phyloP scores from a whole-genome alignment of 306 rosid genomes.

The Cicer bijugum region DNA sequence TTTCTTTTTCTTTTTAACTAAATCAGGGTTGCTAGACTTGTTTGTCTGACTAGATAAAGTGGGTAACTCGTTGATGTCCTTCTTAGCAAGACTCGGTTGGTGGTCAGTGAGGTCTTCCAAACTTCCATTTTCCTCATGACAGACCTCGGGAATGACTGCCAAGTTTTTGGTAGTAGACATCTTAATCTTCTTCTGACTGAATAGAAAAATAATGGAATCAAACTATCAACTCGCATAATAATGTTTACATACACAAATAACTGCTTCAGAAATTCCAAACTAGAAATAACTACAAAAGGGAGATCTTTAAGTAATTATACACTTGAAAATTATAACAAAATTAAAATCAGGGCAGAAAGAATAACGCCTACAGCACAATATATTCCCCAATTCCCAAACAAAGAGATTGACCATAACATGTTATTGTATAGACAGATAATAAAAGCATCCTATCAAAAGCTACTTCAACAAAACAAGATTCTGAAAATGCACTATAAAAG shows the following conservation, averaged over 20 bases:
- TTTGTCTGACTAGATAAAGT: conserved; percentile 48
- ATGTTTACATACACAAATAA: conserved; percentile 25
- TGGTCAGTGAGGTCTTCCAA: conserved; percentile 40
- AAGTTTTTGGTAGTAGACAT: conserved; percentile 50
- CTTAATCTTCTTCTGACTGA: conserved; percentile 79
- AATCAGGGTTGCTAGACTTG: conserved; percentile 41
- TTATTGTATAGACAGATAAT: not conserved
- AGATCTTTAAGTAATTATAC: conserved; percentile 24
- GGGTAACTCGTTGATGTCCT: conserved; percentile 50
- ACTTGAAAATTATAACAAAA: not conserved
- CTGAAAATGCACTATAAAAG: conserved; percentile 15
- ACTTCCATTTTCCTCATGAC: conserved; percentile 49
- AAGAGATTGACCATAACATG: conserved; percentile 24
- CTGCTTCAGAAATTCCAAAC: conserved; percentile 24
- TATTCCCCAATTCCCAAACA: not conserved
- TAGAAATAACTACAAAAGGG: not conserved
- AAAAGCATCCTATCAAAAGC: conserved; percentile 14
- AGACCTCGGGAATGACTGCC: conserved; percentile 47
- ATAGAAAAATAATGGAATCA: conserved; percentile 40
- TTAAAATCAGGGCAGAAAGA: conserved; percentile 24
- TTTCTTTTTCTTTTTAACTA: conserved; percentile 47
- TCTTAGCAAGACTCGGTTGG: conserved; percentile 47
- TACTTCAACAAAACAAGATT: conserved; percentile 32
- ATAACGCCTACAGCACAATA: conserved; percentile 4
- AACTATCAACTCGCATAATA: conserved; percentile 33